Base-by-base conservation (phyloP, 2,329 filamentous ascomycete species). In the Ustulina deusta region DNA sequence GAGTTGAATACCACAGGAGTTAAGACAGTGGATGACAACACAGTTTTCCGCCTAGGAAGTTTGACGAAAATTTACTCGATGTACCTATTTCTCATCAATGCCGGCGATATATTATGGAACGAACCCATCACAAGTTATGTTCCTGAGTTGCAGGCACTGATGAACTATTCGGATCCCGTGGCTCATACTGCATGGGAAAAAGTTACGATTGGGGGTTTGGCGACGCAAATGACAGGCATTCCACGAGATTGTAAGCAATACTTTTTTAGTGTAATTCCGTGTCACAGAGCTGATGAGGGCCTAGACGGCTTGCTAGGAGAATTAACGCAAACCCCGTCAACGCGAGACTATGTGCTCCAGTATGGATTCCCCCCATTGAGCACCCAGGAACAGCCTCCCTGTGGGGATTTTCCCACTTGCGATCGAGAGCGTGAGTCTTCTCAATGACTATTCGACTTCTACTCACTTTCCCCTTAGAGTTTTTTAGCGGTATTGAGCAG, bases 21-120 rank as follows among this genome's bases (percentile, higher is more conserved):
- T 7, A 76, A 69, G 9, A 72, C 72, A 1, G 75, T 84, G 3
- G 76, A 81, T 36, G 76, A 76, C 7, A 74, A 84, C 63, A 82
- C 79, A 0, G 77, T 84, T 2, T 83, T 82, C 69, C 79, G 82
- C 10, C 74, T 83, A 17, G 81, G 78, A 0, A 83, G 81, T 55
- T 61, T 81, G 32, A 82, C 81, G 1, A 84, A 84, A 65, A 63
- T 83, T 20, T 80, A 79, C 69, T 82, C 82, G 0, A 77, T 81
- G 20, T 76, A 80, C 25, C 51, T 78, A 0, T 75, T 79, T 13
- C 68, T 82, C 20, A 73, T 79, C 11, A 75, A 73, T 34, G 73
- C 74, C 2, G 73, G 74, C 1, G 74, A 78, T 58, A 70, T 71
- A 13, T 56, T 73, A 32, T 77, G 73, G 75, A 75, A 76, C 11